Evolutionary conservation across 2,329 filamentous ascomycete species (phyloP).

Genomic region (Microsporum audouinii): DNA sequence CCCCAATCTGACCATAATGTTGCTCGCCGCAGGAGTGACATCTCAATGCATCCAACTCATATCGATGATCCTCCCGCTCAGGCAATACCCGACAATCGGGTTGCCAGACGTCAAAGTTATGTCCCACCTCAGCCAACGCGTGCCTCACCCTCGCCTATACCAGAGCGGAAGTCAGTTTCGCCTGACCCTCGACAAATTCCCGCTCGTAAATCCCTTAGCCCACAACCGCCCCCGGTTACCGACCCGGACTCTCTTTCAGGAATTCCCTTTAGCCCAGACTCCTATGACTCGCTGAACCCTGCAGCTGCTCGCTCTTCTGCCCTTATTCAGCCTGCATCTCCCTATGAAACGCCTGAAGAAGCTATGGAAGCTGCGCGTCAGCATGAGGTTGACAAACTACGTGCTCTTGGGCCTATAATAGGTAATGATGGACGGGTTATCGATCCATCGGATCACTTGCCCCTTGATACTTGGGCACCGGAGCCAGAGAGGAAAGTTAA

Average conservation of each 20-base stretch:
- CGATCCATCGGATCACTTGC: conserved; percentile 55
- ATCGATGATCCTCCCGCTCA: conserved; percentile 18
- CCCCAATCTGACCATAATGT: conserved; percentile 14
- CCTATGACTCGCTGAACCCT: conserved; percentile 50
- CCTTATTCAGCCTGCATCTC: conserved; percentile 23
- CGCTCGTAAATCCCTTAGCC: conserved; percentile 50
- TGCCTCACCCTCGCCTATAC: conserved; percentile 20
- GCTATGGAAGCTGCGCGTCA: conserved; percentile 30
- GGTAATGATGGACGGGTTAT: conserved; percentile 53
- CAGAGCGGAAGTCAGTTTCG: conserved; percentile 22
- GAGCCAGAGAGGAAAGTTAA: conserved; percentile 50
- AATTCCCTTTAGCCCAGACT: conserved; percentile 50
- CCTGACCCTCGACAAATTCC: conserved; percentile 32
- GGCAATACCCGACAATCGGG: conserved; percentile 20
- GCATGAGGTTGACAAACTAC: conserved; percentile 27
- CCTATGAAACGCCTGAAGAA: conserved; percentile 30
- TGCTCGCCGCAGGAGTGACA: neutral
- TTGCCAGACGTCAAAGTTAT: conserved; percentile 19
- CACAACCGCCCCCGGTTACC: conserved; percentile 33
- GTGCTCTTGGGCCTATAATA: conserved; percentile 47
- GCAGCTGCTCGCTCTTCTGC: conserved; percentile 25
- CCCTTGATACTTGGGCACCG: conserved; percentile 54
- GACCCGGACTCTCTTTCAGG: conserved; percentile 32
- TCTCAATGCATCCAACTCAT: neutral
- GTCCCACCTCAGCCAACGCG: conserved; percentile 21